Evolutionary conservation across 2,329 filamentous ascomycete genomes (phyloP), one percentile per base, ranked within the genome.

Genomic region (Fusarium piperis): DNA sequence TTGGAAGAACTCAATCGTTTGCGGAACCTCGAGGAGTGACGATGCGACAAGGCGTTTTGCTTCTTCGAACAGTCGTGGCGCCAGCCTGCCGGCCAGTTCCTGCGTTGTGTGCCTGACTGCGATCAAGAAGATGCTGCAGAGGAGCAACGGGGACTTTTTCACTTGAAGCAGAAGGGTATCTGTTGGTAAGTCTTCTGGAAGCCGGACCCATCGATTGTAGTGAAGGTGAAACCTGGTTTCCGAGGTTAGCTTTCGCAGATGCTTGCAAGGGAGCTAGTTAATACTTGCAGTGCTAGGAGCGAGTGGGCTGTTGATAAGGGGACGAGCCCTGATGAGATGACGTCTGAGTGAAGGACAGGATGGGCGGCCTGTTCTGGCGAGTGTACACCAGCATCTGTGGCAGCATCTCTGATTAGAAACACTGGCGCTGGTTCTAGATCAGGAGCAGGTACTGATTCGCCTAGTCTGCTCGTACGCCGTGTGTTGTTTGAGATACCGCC

Each of bases 121-220:
- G 12, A 78, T 78, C 7, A 78, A 20, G 11, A 76, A 74, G 4
- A 77, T 72, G 15, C 75, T 76, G 44, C 74, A 75, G 0, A 78
- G 10, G 0, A 78, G 74, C 1, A 78, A 32, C 0, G 76, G 76
- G 0, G 76, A 77, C 2, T 39, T 58, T 12, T 67, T 53, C 0
- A 72, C 63, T 2, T 53, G 48, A 0, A 10, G 1, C 0, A 77
- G 59, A 4, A 77, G 72, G 0, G n/a, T 33, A 1, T 72, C 65
- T 1, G 48, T 65, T 8, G 74, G 16, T 1, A 64, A 10, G 0
- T 73, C 36, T 23, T 77, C 72, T 4, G 74, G 38, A 9, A 79
- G 75, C 20, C 59, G 72, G 6, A 78, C 72, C 77, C 77, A 78
- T 59, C 77, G 70, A 4, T 75, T 71, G 28, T 78, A 78, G 3